These are phyloP conservation scores for cucumber (Cucumis sativus) DNA, from an alignment of 306 rosid species.

Conservation along the genomic window DNA sequence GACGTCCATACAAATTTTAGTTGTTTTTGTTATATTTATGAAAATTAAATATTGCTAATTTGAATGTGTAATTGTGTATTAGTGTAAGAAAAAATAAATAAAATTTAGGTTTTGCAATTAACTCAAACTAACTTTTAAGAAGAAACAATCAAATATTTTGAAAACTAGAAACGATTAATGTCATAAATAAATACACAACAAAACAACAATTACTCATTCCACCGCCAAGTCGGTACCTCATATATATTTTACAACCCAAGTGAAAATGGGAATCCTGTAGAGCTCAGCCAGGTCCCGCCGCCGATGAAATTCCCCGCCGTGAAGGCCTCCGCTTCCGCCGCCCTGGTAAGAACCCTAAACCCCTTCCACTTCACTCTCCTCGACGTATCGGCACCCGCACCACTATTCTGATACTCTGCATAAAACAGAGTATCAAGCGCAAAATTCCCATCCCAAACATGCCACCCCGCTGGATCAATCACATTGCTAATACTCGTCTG, in stretches of 20 bases:
- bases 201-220: not conserved
- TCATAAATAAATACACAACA: not conserved
- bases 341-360: conserved; percentile 37
- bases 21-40: too few species aligned
- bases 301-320: conserved; percentile 47
- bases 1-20: too few species aligned
- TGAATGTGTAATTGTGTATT: too few species aligned
- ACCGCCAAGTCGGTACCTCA: not conserved
- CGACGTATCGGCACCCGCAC: conserved; percentile 57
- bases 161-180: not conserved
- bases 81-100: too few species aligned
- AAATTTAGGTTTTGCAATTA: too few species aligned
- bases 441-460: conserved; percentile 58
- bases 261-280: conserved; percentile 59
- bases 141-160: too few species aligned
- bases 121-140: too few species aligned
- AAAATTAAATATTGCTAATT: too few species aligned
- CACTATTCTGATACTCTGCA: conserved; percentile 56
- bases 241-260: conserved; percentile 36
- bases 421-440: conserved; percentile 60
- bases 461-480: conserved; percentile 70
- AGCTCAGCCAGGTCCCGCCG: conserved; percentile 55
- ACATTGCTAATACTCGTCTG: conserved; percentile 40
- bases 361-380: conserved; percentile 69
- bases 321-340: conserved; percentile 47